Evolutionary conservation across 805 yeast species (phyloP).

Genomic region (Helenozyma baotianmanensis): DNA sequence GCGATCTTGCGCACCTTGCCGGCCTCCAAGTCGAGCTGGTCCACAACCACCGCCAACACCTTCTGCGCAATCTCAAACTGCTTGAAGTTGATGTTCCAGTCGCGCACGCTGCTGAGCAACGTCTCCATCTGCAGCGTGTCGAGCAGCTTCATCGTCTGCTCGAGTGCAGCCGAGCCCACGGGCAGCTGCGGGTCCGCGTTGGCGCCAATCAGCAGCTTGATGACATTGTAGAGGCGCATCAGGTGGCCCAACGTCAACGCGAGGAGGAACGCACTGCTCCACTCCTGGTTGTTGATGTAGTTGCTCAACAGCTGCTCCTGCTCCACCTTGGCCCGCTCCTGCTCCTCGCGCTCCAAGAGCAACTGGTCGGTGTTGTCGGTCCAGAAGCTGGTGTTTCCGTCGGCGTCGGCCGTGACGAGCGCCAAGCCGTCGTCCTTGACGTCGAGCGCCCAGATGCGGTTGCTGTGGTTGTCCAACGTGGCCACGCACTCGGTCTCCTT

Average conservation of each 20-base stretch:
- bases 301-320: conserved; percentile 85
- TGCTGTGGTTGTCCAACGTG: conserved; percentile 87
- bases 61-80: conserved; percentile 79
- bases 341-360: conserved; percentile 45
- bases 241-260: conserved; percentile 90
- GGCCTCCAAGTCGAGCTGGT: conserved; percentile 48
- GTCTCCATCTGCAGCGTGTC: conserved; percentile 54
- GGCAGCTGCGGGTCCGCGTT: conserved; percentile 45
- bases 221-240: conserved; percentile 75
- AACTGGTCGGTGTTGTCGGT: conserved; percentile 78
- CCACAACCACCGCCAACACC: conserved; percentile 61
- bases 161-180: conserved; percentile 58
- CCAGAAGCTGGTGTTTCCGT: conserved; percentile 89
- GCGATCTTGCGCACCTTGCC: conserved; percentile 64
- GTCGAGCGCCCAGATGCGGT: conserved; percentile 90
- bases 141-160: conserved; percentile 54
- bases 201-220: conserved; percentile 56
- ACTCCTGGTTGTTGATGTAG: conserved; percentile 64
- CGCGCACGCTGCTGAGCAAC: conserved; percentile 73
- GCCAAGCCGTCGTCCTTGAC: conserved; percentile 60
- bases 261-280: conserved; percentile 83
- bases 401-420: conserved; percentile 88
- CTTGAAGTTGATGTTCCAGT: conserved; percentile 90
- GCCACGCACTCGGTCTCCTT: conserved; percentile 63
- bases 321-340: conserved; percentile 59